phyloP scores from a whole-genome alignment of 768 basidiomycete species.

The Amanita thiersii region DNA sequence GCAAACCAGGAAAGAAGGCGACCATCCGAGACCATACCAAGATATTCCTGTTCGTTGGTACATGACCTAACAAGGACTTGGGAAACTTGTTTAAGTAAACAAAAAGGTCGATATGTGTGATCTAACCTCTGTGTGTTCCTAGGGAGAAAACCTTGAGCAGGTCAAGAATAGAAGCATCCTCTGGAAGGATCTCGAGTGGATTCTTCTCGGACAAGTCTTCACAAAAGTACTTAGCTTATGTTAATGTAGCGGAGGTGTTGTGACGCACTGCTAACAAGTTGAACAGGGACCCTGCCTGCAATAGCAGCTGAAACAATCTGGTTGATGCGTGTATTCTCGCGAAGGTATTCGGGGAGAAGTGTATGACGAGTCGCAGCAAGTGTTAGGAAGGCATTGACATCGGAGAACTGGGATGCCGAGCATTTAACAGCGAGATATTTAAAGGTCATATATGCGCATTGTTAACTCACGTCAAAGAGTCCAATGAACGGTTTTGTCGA shows the following conservation, averaged over 20 bases:
- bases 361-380: constrained; percentile 76
- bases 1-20: constrained; percentile 65
- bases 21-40: constrained; percentile 74
- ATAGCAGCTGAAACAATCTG: constrained; percentile 70
- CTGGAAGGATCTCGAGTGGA: constrained; percentile 53
- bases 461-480: constrained; percentile 62
- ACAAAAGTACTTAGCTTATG: constrained; percentile 1
- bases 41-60: constrained; percentile 33
- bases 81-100: constrained; percentile 1
- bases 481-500: constrained; percentile 34
- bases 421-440: constrained; percentile 2
- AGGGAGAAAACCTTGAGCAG: constrained; percentile 59
- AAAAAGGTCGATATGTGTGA: not conserved
- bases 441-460: not conserved
- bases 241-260: not conserved
- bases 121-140: constrained; percentile 64
- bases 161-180: constrained; percentile 56
- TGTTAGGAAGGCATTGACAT: constrained; percentile 83
- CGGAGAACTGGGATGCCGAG: constrained; percentile 61
- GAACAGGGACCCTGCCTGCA: constrained; percentile 65
- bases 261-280: constrained; percentile 68
- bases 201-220: constrained; percentile 84
- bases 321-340: constrained; percentile 49
- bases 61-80: constrained; percentile 50
- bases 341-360: constrained; percentile 49